A percentile compares a stretch with the other conserved stretches of the same genome.
phyloP scores from a whole-genome alignment of 2,329 filamentous ascomycete species.

The Massarina eburnea region DNA sequence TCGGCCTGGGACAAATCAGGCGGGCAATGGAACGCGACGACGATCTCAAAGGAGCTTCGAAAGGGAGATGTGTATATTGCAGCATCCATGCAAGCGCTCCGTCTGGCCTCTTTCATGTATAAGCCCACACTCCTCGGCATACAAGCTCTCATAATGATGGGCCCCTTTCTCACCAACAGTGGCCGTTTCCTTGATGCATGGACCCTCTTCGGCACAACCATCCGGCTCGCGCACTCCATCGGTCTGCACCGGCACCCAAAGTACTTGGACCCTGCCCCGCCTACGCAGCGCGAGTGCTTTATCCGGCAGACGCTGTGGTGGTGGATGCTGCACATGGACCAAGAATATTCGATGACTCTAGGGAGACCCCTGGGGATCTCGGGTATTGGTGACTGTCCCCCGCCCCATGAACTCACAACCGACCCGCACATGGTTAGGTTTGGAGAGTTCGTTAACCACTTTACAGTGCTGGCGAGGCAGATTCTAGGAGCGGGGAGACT shows the following conservation, averaged over 20 bases:
- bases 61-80: constrained; percentile 51
- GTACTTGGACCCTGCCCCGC: constrained; percentile 47
- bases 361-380: constrained; percentile 53
- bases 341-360: constrained; percentile 54
- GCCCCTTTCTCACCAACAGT: constrained; percentile 52
- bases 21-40: constrained; percentile 42
- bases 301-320: constrained; percentile 52
- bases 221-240: constrained; percentile 52
- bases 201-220: constrained; percentile 53
- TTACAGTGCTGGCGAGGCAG: constrained; percentile 52
- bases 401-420: constrained; percentile 48
- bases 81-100: constrained; percentile 54
- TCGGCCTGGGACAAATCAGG: constrained; percentile 47
- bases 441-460: constrained; percentile 49
- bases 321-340: constrained; percentile 57
- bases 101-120: constrained; percentile 52
- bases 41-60: constrained; percentile 38
- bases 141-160: constrained; percentile 52
- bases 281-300: constrained; percentile 44
- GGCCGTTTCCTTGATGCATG: constrained; percentile 54
- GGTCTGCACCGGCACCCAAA: constrained; percentile 54
- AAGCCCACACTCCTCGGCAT: constrained; percentile 50
- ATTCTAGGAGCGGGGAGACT: constrained; percentile 49
- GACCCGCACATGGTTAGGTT: constrained; percentile 49
- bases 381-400: constrained; percentile 52